Evolutionary conservation across 176 grass and related monocot genomes (phyloP), one percentile per base, ranked within the genome.

Genomic region (Oryza meyeriana): DNA sequence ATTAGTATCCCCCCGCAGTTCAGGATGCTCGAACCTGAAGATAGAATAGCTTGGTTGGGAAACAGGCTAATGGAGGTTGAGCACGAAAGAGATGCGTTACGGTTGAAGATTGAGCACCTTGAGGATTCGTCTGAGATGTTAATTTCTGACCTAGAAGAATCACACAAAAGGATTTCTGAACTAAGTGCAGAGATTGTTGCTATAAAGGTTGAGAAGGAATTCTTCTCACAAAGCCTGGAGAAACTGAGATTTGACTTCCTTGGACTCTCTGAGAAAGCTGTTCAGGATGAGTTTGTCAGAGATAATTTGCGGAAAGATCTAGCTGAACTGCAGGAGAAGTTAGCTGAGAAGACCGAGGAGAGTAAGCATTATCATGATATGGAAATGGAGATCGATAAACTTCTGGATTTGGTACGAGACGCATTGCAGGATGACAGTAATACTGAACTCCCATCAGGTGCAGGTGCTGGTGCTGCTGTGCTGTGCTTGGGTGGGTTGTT

Each of bases 121-220:
- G 96, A 98, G 84, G 96, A 91, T 64, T 98, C 96, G 20, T 95
- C 96, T 39, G 93, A 93, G 81, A 95, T 98, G 92, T 82, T 98
- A 66, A 91, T 89, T 63, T 74, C 90, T 79, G 93, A 95, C 74
- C 84, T 98, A 59, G 93, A 98, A 85, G 90, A 92, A 29, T 98
- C 96, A 0, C 90, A 89, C 80, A 90, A 98, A 81, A 93, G 89
- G 47, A 95, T 98, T 81, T 98, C 93, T 35, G 90, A 98, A 86
- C 87, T 95, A 38, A 95, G 84, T 71, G 88, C 96, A 83, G 93
- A 95, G 85, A 70, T 93, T 81, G 74, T 81, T 55, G 88, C 86
- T 87, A 77, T 98, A 77, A 95, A 87, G 80, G 84, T 88, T 25
- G 93, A 98, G 79, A 98, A 95, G 63, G 96, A 95, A 59, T 89